Percentiles rank a stretch among this genome's conserved stretches.
Evolutionary conservation across 495 filamentous ascomycete genomes (phyloP).

Genomic region (Hyaloscypha finlandica): DNA sequence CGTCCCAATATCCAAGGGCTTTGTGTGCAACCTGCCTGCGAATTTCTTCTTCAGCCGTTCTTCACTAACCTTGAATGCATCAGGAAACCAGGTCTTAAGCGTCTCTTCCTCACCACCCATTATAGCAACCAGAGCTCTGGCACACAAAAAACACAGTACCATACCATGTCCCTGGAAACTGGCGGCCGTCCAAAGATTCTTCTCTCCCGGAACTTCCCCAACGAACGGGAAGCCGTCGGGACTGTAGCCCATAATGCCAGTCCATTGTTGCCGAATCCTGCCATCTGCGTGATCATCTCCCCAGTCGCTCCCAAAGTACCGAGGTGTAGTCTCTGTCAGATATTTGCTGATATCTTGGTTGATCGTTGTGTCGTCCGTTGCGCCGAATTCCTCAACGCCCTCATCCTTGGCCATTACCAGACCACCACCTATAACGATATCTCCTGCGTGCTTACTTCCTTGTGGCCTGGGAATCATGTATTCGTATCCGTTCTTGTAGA

Average conservation of each 20-base stretch:
- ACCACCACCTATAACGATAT: slow-evolving; percentile 74
- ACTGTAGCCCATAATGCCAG: slow-evolving; percentile 62
- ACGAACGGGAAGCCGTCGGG: slow-evolving; percentile 60
- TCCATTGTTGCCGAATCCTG: slow-evolving; percentile 61
- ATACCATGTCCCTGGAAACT: slow-evolving; percentile 63
- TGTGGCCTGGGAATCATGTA: slow-evolving; percentile 67
- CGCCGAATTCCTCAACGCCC: slow-evolving; percentile 53
- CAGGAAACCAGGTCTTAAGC: slow-evolving; percentile 52
- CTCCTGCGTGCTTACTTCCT: slow-evolving; percentile 46
- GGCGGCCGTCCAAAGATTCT: slow-evolving; percentile 50
- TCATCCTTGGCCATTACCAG: slow-evolving; percentile 47
- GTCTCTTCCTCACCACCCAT: slow-evolving; percentile 37
- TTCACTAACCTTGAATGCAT: slow-evolving; percentile 46
- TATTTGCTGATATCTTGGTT: slow-evolving; percentile 57
- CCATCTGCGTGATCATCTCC: slow-evolving; percentile 58
- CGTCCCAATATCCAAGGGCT: slow-evolving; percentile 7
- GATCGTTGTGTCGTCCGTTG: slow-evolving; percentile 57
- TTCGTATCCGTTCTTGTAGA: slow-evolving; percentile 59
- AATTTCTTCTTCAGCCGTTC: slow-evolving; percentile 48
- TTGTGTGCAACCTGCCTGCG: slow-evolving; percentile 39
- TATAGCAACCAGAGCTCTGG: slow-evolving; percentile 53
- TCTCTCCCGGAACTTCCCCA: slow-evolving; percentile 41
- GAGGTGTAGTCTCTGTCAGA: slow-evolving; percentile 44
- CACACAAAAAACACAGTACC: slow-evolving; percentile 58
- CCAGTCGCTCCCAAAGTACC: slow-evolving; percentile 60